Evolutionary conservation across 2,329 filamentous ascomycete species (phyloP).

Genomic region (Aureobasidium sp.): DNA sequence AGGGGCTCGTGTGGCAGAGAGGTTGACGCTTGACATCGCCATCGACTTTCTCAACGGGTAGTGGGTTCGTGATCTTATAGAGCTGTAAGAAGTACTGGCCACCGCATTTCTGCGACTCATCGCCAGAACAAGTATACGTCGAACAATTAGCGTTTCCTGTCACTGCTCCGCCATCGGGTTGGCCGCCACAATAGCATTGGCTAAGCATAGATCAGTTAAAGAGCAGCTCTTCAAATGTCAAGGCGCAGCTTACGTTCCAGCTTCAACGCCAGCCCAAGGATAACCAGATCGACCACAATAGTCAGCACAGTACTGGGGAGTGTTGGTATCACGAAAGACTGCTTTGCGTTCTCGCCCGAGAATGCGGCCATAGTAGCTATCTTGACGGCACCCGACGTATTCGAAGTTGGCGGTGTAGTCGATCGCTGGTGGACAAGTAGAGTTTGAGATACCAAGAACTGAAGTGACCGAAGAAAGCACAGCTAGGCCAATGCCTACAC

Average conservation of each 20-base stretch:
- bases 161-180: conserved; percentile 2
- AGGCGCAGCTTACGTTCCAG: not conserved
- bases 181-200: conserved; percentile 6
- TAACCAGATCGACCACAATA: conserved; percentile 7
- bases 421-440: not conserved
- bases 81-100: conserved; percentile 4
- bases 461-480: not conserved
- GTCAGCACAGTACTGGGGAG: conserved; percentile 10
- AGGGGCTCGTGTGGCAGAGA: conserved; percentile 27
- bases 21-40: conserved; percentile 16
- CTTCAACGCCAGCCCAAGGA: conserved; percentile 7
- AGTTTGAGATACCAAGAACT: not conserved
- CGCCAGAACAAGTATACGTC: conserved; percentile 7
- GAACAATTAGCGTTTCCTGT: not conserved
- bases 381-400: not conserved
- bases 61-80: not conserved
- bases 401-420: not conserved
- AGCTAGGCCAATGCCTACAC: not conserved
- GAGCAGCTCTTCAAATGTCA: not conserved
- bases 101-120: conserved; percentile 4
- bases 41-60: conserved; percentile 1
- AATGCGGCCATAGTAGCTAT: conserved; percentile 7
- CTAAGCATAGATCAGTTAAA: not conserved
- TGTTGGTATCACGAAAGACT: conserved; percentile 5
- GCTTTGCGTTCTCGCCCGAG: conserved; percentile 9